Percentiles rank a stretch among this genome's conserved stretches.
Conservation (phyloP, 768 basidiomycete species). For the Termitomyces sp. region DNA sequence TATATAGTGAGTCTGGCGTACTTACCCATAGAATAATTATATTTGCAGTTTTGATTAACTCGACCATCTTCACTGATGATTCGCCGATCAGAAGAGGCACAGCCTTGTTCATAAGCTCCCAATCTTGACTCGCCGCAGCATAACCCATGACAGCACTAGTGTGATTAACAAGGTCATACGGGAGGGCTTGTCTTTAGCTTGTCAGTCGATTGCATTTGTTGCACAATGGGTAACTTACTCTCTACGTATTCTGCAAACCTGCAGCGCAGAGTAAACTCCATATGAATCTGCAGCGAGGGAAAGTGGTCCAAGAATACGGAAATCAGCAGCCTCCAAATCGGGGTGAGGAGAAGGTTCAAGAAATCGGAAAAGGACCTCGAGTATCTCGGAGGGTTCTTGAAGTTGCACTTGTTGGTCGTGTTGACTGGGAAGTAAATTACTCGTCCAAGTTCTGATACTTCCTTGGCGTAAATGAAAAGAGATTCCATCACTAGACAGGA, state of each 20-base stretch:
- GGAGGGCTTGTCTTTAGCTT: neutral
- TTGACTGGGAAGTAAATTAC: neutral
- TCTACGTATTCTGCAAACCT: conserved; percentile 1
- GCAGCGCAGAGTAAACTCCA: neutral
- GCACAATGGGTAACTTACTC: neutral
- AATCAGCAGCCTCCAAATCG: neutral
- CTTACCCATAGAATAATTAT: neutral
- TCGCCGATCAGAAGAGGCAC: neutral
- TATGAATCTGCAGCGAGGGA: conserved; percentile 2
- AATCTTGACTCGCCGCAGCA: neutral
- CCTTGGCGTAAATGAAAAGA: neutral
- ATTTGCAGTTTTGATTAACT: neutral
- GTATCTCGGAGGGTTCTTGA: neutral
- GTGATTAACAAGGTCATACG: neutral
- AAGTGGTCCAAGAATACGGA: conserved; percentile 1
- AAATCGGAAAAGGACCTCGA: conserved; percentile 1
- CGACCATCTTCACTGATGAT: neutral
- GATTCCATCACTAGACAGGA: neutral
- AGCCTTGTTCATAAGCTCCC: conserved; percentile 3
- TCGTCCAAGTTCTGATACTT: neutral
- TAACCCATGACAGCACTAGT: neutral
- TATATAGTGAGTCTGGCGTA: neutral
- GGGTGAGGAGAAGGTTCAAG: neutral
- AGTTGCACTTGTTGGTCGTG: neutral
- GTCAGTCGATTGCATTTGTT: neutral